Percentiles rank a stretch among this genome's conserved stretches.
Evolutionary conservation across 148 eudicot genomes (phyloP).

Genomic region (Bassia scoparia): DNA sequence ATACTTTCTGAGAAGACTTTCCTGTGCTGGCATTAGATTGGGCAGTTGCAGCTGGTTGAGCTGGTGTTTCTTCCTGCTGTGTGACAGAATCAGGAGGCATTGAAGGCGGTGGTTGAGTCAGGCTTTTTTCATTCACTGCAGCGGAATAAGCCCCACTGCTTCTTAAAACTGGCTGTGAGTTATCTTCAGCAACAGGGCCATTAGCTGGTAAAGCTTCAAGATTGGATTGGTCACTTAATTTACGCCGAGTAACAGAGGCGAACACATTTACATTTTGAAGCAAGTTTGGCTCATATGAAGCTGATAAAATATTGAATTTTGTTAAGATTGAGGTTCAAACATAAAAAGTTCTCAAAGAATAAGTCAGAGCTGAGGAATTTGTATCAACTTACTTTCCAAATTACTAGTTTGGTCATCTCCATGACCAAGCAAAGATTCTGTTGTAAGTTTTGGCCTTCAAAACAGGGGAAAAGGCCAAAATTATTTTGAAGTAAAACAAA

Average conservation of each 20-base stretch:
- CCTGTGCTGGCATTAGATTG: slow-evolving; percentile 12
- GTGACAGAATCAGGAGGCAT: slow-evolving; percentile 31
- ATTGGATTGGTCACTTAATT: slow-evolving; percentile 63
- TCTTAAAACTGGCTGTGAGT: slow-evolving; percentile 41
- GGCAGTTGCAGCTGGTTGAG: slow-evolving; percentile 17
- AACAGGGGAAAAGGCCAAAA: slow-evolving; percentile 17
- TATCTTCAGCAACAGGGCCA: slow-evolving; percentile 22
- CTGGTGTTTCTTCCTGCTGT: slow-evolving; percentile 16
- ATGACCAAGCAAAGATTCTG: slow-evolving; percentile 22
- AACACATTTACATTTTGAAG: slow-evolving; percentile 27
- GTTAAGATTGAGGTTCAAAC: too few relatives aligned
- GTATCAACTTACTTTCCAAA: slow-evolving; percentile 46
- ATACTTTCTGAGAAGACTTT: slow-evolving; percentile 34
- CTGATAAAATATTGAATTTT: slow-evolving; percentile 23
- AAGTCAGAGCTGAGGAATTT: background rate
- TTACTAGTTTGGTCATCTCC: slow-evolving; percentile 29
- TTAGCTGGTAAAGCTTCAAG: slow-evolving; percentile 52
- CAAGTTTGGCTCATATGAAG: slow-evolving; percentile 30
- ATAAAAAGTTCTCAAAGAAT: background rate
- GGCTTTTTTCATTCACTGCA: slow-evolving; percentile 32
- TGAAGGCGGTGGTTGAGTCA: slow-evolving; percentile 16
- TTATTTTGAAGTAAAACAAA: background rate
- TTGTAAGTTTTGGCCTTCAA: slow-evolving; percentile 45
- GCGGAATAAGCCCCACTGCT: slow-evolving; percentile 95
- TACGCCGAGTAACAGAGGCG: slow-evolving; percentile 41